Conservation (phyloP, 176 grass and related monocot species). For the Chloris gayana region DNA sequence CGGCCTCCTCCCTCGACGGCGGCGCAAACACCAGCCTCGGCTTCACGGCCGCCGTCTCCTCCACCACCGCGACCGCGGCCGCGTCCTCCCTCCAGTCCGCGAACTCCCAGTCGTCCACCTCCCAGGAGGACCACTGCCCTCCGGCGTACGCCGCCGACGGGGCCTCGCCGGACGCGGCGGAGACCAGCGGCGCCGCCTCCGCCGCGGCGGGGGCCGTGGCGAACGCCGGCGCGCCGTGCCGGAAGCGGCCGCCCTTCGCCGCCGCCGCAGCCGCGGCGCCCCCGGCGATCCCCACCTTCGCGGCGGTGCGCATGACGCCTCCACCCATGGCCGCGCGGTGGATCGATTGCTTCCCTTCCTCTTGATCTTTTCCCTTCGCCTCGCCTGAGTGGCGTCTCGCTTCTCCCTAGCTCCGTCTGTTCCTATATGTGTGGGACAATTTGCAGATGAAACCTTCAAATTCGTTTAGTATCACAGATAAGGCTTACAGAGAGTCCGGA, state of each 20-base stretch:
- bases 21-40: conserved; percentile 78
- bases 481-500: accelerated
- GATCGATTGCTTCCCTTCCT: background rate
- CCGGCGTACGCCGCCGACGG: conserved; percentile 29
- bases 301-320: conserved; percentile 73
- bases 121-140: conserved; percentile 59
- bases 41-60: conserved; percentile 29
- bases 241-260: conserved; percentile 35
- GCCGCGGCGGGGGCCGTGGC: conserved; percentile 32
- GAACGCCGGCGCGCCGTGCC: conserved; percentile 36
- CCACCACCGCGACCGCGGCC: conserved; percentile 13
- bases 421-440: background rate
- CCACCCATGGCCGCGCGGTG: conserved; percentile 50
- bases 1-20: conserved; percentile 70
- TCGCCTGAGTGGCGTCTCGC: conserved; percentile 14
- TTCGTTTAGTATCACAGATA: background rate
- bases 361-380: background rate
- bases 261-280: conserved; percentile 25
- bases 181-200: conserved; percentile 43
- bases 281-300: conserved; percentile 53
- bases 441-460: background rate
- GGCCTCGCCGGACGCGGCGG: conserved; percentile 41
- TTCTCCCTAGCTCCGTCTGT: background rate
- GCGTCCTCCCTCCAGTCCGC: conserved; percentile 62
- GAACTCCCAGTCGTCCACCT: conserved; percentile 76